phyloP scores from a whole-genome alignment of 495 filamentous ascomycete genomes.

The Hypoxylon trugodes region DNA sequence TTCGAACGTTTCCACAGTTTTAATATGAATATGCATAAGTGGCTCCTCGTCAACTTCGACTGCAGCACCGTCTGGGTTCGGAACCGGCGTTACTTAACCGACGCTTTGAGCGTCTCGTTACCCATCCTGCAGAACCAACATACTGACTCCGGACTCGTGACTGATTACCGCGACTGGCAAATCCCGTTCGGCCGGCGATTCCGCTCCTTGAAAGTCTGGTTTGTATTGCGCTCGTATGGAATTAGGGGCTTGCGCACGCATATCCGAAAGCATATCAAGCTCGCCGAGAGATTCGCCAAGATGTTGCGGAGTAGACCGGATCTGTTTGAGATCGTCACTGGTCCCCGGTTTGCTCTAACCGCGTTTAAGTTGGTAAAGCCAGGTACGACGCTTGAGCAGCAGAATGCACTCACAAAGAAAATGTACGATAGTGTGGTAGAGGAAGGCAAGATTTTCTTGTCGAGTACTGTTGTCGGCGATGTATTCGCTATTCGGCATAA shows the following conservation, averaged over 20 bases:
- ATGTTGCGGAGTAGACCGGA: constrained; percentile 67
- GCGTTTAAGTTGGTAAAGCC: constrained; percentile 67
- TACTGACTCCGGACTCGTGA: constrained; percentile 84
- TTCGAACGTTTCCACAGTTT: constrained; percentile 83
- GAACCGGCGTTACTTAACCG: constrained; percentile 75
- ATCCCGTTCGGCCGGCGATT: constrained; percentile 96
- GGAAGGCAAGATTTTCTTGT: constrained; percentile 83
- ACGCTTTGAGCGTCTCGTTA: constrained; percentile 78
- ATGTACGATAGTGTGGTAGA: constrained; percentile 82
- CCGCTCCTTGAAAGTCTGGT: constrained; percentile 94
- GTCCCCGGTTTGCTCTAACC: constrained; percentile 81
- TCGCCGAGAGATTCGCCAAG: constrained; percentile 75
- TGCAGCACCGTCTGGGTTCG: constrained; percentile 83
- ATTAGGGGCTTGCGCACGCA: constrained; percentile 78
- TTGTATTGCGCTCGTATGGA: constrained; percentile 89
- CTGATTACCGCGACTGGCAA: constrained; percentile 98
- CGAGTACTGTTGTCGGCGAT: constrained; percentile 77
- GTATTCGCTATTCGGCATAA: constrained; percentile 84
- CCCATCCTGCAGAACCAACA: constrained; percentile 83
- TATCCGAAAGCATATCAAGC: constrained; percentile 68
- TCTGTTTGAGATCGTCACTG: constrained; percentile 79
- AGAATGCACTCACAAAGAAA: constrained; percentile 75
- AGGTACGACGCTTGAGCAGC: constrained; percentile 35
- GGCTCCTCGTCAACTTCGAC: constrained; percentile 95
- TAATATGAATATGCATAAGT: constrained; percentile 98